phyloP scores from a whole-genome alignment of 768 basidiomycete genomes.

The Pluteus cervinus region DNA sequence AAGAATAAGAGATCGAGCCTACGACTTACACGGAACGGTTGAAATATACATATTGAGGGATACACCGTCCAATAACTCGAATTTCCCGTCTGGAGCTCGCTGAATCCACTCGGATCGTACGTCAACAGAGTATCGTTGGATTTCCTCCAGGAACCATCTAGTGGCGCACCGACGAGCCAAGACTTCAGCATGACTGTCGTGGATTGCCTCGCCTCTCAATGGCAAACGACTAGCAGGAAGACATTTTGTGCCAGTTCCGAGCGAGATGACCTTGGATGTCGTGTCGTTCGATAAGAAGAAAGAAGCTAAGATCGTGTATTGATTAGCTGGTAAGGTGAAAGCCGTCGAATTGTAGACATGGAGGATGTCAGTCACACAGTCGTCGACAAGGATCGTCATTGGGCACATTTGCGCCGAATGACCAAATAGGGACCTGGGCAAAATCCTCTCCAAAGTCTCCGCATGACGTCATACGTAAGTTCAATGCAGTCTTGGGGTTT shows the following conservation, averaged over 20 bases:
- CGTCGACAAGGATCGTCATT: no score
- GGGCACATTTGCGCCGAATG: no score
- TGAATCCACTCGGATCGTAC: slow-evolving; percentile 47
- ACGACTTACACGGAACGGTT: slow-evolving; percentile 41
- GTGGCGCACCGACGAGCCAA: slow-evolving; percentile 77
- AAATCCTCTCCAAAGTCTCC: no score
- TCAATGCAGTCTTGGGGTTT: no score
- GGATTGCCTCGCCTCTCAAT: slow-evolving; percentile 66
- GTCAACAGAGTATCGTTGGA: slow-evolving; percentile 26
- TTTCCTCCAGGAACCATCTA: slow-evolving; percentile 77
- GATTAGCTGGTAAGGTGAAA: slow-evolving; percentile 44
- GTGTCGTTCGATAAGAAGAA: slow-evolving; percentile 32
- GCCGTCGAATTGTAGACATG: slow-evolving; percentile 37
- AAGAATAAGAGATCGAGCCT: slow-evolving; percentile 2
- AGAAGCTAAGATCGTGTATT: slow-evolving; percentile 63
- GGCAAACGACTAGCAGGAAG: slow-evolving; percentile 62
- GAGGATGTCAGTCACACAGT: slow-evolving; percentile 26
- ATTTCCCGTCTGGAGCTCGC: slow-evolving; percentile 25
- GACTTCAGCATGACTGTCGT: slow-evolving; percentile 91
- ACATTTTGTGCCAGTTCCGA: slow-evolving; percentile 85
- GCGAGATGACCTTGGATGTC: slow-evolving; percentile 50
- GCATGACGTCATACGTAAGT: no score
- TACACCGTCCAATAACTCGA: slow-evolving; percentile 39
- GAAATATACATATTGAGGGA: slow-evolving; percentile 69
- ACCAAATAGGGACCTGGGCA: no score